Evolutionary conservation across 108 stramenopile genomes (phyloP).

Genomic region (Cyclotella sp.): DNA sequence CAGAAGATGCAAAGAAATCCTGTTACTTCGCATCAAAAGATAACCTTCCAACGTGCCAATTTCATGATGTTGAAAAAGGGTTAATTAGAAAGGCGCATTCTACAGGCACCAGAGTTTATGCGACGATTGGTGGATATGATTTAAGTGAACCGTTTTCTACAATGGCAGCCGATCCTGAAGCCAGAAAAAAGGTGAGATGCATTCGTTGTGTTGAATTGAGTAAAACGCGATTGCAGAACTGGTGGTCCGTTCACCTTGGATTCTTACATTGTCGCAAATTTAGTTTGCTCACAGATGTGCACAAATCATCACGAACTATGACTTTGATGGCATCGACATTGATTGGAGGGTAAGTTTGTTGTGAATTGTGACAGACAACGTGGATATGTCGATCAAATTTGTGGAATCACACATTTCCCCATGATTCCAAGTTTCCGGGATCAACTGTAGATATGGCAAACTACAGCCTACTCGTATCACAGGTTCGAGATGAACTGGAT

Average conservation of each 20-base stretch:
- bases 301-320: constrained; percentile 21
- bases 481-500: constrained; percentile 22
- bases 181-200: constrained; percentile 21
- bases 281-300: constrained; percentile 31
- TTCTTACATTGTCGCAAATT: neutral
- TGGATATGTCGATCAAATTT: too few species aligned
- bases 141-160: constrained; percentile 12
- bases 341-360: constrained; percentile 23
- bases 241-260: too few species aligned
- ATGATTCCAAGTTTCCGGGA: neutral
- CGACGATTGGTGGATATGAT: constrained; percentile 14
- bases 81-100: constrained; percentile 27
- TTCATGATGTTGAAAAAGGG: constrained; percentile 29
- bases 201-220: too few species aligned
- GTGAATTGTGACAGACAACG: neutral
- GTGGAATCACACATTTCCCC: too few species aligned
- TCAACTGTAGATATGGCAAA: constrained; percentile 31
- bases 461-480: constrained; percentile 14
- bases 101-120: constrained; percentile 26
- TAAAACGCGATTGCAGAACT: too few species aligned
- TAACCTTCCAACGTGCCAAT: constrained; percentile 6
- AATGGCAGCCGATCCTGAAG: constrained; percentile 14
- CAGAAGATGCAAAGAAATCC: constrained; percentile 19
- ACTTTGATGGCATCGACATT: constrained; percentile 41
- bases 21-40: neutral